Evolutionary conservation across 345 rosid genomes (phyloP).

Genomic region (Eucalyptus fibrosa): DNA sequence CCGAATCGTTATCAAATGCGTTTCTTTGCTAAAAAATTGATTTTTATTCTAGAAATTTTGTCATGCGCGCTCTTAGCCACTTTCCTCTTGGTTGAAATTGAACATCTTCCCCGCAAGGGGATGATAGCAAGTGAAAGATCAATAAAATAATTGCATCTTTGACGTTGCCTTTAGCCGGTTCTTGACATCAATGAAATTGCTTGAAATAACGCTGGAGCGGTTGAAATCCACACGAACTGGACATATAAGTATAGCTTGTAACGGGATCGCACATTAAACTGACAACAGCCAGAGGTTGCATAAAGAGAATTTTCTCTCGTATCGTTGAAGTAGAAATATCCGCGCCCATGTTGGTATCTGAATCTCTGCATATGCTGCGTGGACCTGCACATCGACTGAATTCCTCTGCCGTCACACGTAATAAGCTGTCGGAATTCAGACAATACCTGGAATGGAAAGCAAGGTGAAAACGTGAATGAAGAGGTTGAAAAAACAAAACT

Average conservation of each 20-base stretch:
- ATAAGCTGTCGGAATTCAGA: not conserved
- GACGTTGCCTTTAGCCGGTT: not conserved
- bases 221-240: not conserved
- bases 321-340: not conserved
- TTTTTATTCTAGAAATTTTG: too few species aligned
- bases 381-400: not conserved
- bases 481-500: not conserved
- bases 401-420: not conserved
- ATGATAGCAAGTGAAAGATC: not conserved
- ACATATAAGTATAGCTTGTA: accelerated
- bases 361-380: not conserved
- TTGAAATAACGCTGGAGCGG: not conserved
- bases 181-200: not conserved
- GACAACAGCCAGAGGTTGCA: not conserved
- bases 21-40: too few species aligned
- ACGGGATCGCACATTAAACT: not conserved
- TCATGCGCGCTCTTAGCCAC: too few species aligned
- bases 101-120: not conserved
- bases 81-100: not conserved
- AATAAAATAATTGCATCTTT: not conserved
- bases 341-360: not conserved
- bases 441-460: not conserved
- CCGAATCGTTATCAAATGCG: too few species aligned
- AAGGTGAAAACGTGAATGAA: not conserved
- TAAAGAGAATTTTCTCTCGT: not conserved